Base-by-base conservation (phyloP, 768 basidiomycete genomes). In the Pulveroboletus frians region DNA sequence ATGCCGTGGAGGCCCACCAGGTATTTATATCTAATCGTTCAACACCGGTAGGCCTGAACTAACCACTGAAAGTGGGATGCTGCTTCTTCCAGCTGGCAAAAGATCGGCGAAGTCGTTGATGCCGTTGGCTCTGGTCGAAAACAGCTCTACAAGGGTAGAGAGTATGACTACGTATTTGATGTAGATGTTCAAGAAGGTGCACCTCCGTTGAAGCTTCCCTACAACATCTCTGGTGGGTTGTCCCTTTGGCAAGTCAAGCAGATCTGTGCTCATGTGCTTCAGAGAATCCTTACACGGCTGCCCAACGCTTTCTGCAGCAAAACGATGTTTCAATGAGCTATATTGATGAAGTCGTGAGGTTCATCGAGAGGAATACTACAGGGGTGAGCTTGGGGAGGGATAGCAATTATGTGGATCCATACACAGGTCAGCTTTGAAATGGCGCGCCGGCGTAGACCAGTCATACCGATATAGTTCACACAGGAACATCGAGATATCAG, bases 101-200 rank as follows among this genome's bases (percentile, higher is more conserved):
- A 94, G 65, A 83, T 98, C 30, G 96, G 96, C 20, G 88, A 94
- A 57, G 94, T 98, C 5, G 92, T 94, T 4, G 96, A 96, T 62
- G 94, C 93, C 17, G 88, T 95, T 44, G 89, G 93, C 20, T 82
- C 85, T 31, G 81, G 82, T n/a, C 77, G 92, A 49, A 94, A 90
- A 68, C 90, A 94, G 68, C 76, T 96, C n/a, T 86, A 88, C 62
- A 69, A 92, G 58, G 96, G 96, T 15, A 85, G 85, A 62, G 95
- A 98, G 69, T 99, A 94, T 62, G 96, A 99, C 69, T 96, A 96
- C 61, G 95, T 99, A n/a, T 97, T 98, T 61, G 94, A 96, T 62
- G 94, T 99, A 31, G 96, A 98, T 61, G 85, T 97, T 23, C 79
- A 91, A 61, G 95, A 96, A 51, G 94, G 93, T 3, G 83, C 81